Percentiles rank a stretch among this genome's conserved stretches.
Evolutionary conservation across 1,139 yeast species (phyloP).

Genomic region (Geotrichum macrosporum): DNA sequence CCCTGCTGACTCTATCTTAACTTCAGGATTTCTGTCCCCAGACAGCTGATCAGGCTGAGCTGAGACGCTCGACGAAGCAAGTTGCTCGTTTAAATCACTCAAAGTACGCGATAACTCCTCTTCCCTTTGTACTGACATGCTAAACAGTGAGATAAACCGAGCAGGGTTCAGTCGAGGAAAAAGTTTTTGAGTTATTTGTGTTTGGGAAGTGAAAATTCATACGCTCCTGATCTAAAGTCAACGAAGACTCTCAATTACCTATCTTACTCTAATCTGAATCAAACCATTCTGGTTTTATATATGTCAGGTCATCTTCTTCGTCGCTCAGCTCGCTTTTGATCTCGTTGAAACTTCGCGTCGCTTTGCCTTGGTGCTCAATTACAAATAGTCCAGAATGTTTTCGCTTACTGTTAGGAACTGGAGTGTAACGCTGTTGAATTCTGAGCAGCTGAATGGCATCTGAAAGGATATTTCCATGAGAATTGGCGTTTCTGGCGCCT

Average conservation of each 20-base stretch:
- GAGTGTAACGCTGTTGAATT: neutral
- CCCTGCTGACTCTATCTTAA: neutral
- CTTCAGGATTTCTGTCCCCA: neutral
- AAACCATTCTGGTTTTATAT: neutral
- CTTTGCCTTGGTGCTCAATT: neutral
- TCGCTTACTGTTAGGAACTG: neutral
- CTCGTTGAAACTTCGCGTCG: neutral
- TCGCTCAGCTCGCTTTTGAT: neutral
- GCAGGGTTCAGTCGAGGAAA: too few species aligned
- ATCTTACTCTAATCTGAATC: too few species aligned
- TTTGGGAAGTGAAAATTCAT: too few species aligned
- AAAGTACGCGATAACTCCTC: too few species aligned
- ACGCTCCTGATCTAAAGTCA: too few species aligned
- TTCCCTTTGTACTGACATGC: too few species aligned
- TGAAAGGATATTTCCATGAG: neutral
- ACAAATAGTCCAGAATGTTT: slow-evolving; percentile 6
- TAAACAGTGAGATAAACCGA: too few species aligned
- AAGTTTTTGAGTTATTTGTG: too few species aligned
- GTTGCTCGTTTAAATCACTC: too few species aligned
- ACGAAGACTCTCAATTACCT: too few species aligned
- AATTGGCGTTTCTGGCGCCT: neutral
- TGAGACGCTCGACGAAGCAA: too few species aligned
- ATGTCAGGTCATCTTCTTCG: slow-evolving; percentile 8
- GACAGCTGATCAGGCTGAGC: too few species aligned
- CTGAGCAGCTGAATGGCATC: neutral